These are phyloP conservation scores for Naegleria fowleri DNA, from an alignment of 208 protist genomes.

Conservation along the genomic window DNA sequence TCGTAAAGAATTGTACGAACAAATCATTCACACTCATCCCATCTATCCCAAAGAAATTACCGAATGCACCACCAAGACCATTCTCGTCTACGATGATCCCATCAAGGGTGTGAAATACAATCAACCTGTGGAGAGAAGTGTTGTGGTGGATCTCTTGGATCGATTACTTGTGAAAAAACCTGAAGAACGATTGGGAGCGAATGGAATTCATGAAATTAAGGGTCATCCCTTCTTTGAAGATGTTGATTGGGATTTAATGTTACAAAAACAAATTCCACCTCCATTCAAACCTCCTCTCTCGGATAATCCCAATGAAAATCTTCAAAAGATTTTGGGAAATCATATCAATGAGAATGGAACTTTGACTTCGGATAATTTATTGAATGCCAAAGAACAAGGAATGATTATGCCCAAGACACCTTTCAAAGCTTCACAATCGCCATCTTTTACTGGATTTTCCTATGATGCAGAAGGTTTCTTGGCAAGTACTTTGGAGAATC, in stretches of 20 bases:
- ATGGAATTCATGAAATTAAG: constrained; percentile 17
- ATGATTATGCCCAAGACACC: background rate
- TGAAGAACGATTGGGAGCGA: constrained; percentile 16
- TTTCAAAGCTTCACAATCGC: background rate
- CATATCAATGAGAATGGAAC: background rate
- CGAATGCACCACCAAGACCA: constrained; percentile 40
- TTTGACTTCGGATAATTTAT: background rate
- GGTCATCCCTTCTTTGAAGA: constrained; percentile 2
- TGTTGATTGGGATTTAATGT: constrained; percentile 20
- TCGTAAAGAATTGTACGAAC: constrained; percentile 37
- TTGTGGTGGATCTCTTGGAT: background rate
- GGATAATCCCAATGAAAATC: constrained; percentile 10
- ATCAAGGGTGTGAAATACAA: background rate
- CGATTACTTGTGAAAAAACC: background rate
- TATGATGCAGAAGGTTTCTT: background rate
- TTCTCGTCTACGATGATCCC: background rate
- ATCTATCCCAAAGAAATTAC: background rate
- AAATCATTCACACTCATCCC: constrained; percentile 29
- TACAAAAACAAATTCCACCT: constrained; percentile 29
- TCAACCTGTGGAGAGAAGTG: background rate
- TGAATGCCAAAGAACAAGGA: background rate
- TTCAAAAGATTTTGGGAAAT: background rate
- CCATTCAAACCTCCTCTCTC: constrained; percentile 22
- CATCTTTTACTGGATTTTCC: background rate
- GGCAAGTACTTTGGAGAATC: background rate